phyloP scores from a whole-genome alignment of 2,329 filamentous ascomycete species.

The Aspergillus aculeatus region DNA sequence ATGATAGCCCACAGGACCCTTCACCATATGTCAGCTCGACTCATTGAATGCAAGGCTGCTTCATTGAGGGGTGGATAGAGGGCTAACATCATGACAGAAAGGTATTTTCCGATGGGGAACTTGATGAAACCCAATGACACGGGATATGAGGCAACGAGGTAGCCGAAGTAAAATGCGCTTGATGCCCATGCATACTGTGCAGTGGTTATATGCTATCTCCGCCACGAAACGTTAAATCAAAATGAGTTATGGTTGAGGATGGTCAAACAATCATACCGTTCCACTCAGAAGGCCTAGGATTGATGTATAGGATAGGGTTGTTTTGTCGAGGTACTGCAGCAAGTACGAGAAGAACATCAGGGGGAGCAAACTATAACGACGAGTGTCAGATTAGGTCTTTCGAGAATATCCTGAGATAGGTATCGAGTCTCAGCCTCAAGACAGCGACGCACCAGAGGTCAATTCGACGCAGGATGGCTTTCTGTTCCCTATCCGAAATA shows the following conservation, averaged over 20 bases:
- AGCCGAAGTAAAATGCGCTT: slow-evolving; percentile 28
- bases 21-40: too few relatives aligned
- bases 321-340: slow-evolving; percentile 6
- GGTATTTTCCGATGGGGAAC: slow-evolving; percentile 34
- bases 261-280: neutral
- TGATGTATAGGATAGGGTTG: slow-evolving; percentile 2
- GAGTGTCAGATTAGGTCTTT: too few relatives aligned
- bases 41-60: neutral
- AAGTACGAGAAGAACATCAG: slow-evolving; percentile 5
- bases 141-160: slow-evolving; percentile 32
- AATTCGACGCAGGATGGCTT: slow-evolving; percentile 6
- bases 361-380: neutral
- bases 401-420: neutral
- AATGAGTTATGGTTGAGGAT: neutral
- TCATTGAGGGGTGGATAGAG: neutral
- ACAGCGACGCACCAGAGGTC: slow-evolving; percentile 2
- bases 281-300: slow-evolving; percentile 3
- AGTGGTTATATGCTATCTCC: slow-evolving; percentile 1
- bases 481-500: neutral
- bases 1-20: slow-evolving; percentile 32
- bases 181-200: slow-evolving; percentile 23
- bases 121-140: slow-evolving; percentile 34
- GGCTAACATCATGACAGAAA: slow-evolving; percentile 21
- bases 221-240: slow-evolving; percentile 10
- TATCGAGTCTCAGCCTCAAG: too few relatives aligned